Evolutionary conservation across 2,329 filamentous ascomycete genomes (phyloP).

Genomic region (Beauveria pseudobassiana): DNA sequence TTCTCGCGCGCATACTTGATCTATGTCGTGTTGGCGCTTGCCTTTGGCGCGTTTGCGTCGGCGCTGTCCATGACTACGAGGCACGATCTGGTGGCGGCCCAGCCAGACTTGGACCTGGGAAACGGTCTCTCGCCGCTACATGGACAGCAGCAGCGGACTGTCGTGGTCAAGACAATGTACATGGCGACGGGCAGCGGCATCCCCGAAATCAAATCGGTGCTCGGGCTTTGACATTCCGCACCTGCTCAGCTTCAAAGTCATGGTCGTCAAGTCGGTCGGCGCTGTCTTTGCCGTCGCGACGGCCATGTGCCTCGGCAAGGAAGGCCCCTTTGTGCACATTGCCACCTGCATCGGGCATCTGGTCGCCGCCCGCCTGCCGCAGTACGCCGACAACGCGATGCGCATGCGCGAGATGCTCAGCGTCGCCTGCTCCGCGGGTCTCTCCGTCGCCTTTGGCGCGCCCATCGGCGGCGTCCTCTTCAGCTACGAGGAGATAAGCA

Average conservation of each 20-base stretch:
- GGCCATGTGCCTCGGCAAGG: slow-evolving; percentile 94
- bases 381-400: slow-evolving; percentile 82
- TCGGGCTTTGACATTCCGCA: slow-evolving; percentile 86
- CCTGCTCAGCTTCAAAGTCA: slow-evolving; percentile 82
- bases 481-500: slow-evolving; percentile 90
- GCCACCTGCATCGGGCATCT: slow-evolving; percentile 94
- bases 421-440: slow-evolving; percentile 83
- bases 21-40: slow-evolving; percentile 30
- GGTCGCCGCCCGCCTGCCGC: slow-evolving; percentile 67
- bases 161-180: slow-evolving; percentile 42
- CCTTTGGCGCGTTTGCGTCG: slow-evolving; percentile 56
- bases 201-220: slow-evolving; percentile 90
- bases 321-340: slow-evolving; percentile 91
- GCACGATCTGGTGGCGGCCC: slow-evolving; percentile 78
- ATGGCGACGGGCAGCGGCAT: slow-evolving; percentile 89
- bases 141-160: not conserved
- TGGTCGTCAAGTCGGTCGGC: slow-evolving; percentile 83
- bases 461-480: slow-evolving; percentile 93
- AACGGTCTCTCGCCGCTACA: too few species aligned
- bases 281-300: slow-evolving; percentile 87
- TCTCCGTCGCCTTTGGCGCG: slow-evolving; percentile 88
- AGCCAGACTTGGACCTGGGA: slow-evolving; percentile 54
- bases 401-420: slow-evolving; percentile 90
- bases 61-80: slow-evolving; percentile 74
- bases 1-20: slow-evolving; percentile 18